Evolutionary conservation across 1,284 basidiomycete genomes (phyloP).

Genomic region (Malassezia sp.): DNA sequence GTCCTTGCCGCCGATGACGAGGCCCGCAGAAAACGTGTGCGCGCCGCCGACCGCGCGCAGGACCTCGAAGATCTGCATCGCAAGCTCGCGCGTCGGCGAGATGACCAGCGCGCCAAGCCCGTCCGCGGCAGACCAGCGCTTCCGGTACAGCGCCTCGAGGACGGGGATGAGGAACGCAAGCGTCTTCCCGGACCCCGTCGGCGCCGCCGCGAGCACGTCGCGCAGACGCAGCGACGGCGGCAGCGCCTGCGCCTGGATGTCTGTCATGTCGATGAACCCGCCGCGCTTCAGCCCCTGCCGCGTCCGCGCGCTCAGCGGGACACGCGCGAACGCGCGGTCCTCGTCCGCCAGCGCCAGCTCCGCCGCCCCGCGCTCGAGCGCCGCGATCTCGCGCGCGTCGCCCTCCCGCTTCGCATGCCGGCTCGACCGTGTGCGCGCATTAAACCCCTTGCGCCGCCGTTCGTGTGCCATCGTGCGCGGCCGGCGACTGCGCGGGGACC

Average conservation of each 20-base stretch:
- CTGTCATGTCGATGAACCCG: conserved; percentile 39
- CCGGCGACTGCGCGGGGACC: not conserved
- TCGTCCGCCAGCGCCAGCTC: conserved; percentile 6
- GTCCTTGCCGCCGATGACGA: conserved; percentile 93
- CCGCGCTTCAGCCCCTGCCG: conserved; percentile 35
- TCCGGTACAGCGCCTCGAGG: conserved; percentile 62
- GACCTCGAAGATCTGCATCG: conserved; percentile 94
- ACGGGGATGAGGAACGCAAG: conserved; percentile 68
- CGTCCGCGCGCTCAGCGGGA: conserved; percentile 37
- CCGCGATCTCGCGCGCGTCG: conserved; percentile 32
- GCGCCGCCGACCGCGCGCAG: conserved; percentile 78
- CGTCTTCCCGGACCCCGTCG: conserved; percentile 73
- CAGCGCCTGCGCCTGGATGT: conserved; percentile 36
- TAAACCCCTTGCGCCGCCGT: conserved; percentile 6
- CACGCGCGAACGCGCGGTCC: conserved; percentile 24
- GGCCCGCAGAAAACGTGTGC: conserved; percentile 83
- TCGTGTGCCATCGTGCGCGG: too few relatives aligned
- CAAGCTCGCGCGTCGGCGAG: conserved; percentile 86
- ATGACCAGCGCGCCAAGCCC: conserved; percentile 85
- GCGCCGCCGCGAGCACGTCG: conserved; percentile 60
- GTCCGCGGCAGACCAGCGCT: conserved; percentile 68
- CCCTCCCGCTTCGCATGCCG: conserved; percentile 25
- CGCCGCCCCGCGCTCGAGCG: conserved; percentile 2
- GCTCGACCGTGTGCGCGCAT: conserved; percentile 14
- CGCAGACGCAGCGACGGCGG: conserved; percentile 32